Conservation (phyloP, 129 eudicot genomes). For the Smallanthus sonchifolius region DNA sequence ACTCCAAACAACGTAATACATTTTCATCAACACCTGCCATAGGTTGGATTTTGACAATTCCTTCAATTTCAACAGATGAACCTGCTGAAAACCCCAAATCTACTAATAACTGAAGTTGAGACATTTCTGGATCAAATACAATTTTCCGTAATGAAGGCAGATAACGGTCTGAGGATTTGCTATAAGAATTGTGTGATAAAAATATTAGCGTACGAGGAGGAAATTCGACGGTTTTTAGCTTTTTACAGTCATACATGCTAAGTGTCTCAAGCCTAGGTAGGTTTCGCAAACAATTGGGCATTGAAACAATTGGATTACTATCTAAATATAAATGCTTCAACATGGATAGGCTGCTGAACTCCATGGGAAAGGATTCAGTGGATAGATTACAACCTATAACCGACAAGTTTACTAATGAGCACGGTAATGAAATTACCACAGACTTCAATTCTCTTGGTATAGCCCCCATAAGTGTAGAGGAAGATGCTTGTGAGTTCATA, state of each 20-base stretch:
- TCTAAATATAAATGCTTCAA: neutral
- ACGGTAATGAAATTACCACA: neutral
- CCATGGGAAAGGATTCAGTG: neutral
- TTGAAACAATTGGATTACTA: neutral
- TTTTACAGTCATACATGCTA: neutral
- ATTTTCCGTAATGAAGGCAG: neutral
- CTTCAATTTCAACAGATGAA: neutral
- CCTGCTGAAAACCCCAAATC: neutral
- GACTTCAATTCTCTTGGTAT: neutral
- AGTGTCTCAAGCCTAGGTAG: neutral
- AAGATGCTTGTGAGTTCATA: neutral
- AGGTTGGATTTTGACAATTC: constrained; percentile 4
- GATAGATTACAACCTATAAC: neutral
- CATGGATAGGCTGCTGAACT: neutral
- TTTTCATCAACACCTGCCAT: neutral
- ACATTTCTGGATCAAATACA: neutral
- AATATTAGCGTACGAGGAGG: neutral
- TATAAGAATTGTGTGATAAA: neutral
- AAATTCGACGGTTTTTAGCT: neutral
- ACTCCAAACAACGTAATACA: constrained; percentile 1
- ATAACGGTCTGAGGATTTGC: neutral
- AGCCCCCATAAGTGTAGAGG: neutral
- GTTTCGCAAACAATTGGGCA: constrained; percentile 9
- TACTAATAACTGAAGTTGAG: neutral
- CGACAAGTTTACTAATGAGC: neutral